Evolutionary conservation across 768 basidiomycete species (phyloP).

Genomic region (Tulasnella sp.): DNA sequence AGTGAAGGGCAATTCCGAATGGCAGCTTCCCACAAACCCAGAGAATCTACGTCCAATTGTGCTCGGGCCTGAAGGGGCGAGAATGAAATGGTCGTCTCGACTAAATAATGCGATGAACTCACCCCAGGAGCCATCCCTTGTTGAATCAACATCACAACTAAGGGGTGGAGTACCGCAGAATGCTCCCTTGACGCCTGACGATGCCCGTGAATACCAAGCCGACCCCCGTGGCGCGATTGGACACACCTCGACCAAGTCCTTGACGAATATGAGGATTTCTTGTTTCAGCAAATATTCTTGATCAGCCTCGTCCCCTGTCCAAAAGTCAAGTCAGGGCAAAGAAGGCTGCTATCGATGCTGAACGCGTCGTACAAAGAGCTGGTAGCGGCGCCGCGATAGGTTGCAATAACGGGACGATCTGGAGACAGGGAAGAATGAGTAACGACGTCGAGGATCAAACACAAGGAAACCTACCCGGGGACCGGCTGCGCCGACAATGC

Average conservation of each 20-base stretch:
- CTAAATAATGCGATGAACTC: conserved; percentile 29
- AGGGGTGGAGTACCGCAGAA: conserved; percentile 56
- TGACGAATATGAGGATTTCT: conserved; percentile 68
- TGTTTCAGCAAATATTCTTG: conserved; percentile 74
- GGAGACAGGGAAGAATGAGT: conserved; percentile 6
- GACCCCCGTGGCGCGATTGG: neutral
- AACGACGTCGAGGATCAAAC: neutral
- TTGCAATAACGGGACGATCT: conserved; percentile 71
- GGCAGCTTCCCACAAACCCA: conserved; percentile 73
- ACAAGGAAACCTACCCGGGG: conserved; percentile 42
- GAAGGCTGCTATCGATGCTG: neutral
- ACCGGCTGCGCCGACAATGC: conserved; percentile 61
- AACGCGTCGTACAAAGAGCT: conserved; percentile 62
- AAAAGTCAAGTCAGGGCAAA: neutral
- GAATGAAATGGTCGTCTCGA: conserved; percentile 36
- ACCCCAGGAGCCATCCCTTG: conserved; percentile 66
- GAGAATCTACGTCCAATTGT: conserved; percentile 76
- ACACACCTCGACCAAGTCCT: conserved; percentile 67
- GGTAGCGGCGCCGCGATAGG: conserved; percentile 69
- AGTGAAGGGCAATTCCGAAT: conserved; percentile 66
- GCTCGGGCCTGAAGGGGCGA: conserved; percentile 55
- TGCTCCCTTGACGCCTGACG: conserved; percentile 66
- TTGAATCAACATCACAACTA: conserved; percentile 66
- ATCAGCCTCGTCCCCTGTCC: conserved; percentile 66
- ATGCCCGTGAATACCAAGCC: conserved; percentile 5